These are phyloP conservation scores for Friedmanniomyces simplex DNA, from an alignment of 495 filamentous ascomycete species.

Conservation along the genomic window DNA sequence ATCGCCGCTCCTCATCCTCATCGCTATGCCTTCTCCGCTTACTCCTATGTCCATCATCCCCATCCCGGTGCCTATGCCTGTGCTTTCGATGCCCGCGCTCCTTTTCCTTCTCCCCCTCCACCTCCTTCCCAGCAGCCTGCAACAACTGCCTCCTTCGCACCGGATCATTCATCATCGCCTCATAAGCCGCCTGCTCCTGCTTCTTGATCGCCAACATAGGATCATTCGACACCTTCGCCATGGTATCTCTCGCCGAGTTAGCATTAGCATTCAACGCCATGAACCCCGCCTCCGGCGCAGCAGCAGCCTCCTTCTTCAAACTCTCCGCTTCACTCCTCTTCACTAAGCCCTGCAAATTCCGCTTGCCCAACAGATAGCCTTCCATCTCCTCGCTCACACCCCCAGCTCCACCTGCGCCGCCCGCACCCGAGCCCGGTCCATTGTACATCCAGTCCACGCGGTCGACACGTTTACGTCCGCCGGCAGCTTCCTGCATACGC, in stretches of 20 bases:
- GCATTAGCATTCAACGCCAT: slow-evolving; percentile 46
- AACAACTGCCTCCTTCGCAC: slow-evolving; percentile 59
- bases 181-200: slow-evolving; percentile 82
- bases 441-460: slow-evolving; percentile 98
- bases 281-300: slow-evolving; percentile 43
- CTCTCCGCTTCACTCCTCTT: slow-evolving; percentile 72
- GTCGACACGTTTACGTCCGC: slow-evolving; percentile 60
- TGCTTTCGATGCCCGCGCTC: slow-evolving; percentile 35
- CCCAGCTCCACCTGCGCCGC: slow-evolving; percentile 61
- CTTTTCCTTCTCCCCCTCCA: slow-evolving; percentile 31
- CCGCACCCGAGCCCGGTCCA: slow-evolving; percentile 57
- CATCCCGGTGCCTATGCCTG: slow-evolving; percentile 39
- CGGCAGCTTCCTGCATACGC: slow-evolving; percentile 77
- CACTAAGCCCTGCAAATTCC: slow-evolving; percentile 73
- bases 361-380: slow-evolving; percentile 86
- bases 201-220: slow-evolving; percentile 85
- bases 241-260: slow-evolving; percentile 62
- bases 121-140: slow-evolving; percentile 42
- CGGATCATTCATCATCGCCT: slow-evolving; percentile 78
- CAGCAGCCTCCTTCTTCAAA: slow-evolving; percentile 52
- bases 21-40: slow-evolving; percentile 20
- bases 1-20: slow-evolving; percentile 28
- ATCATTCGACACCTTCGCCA: slow-evolving; percentile 76
- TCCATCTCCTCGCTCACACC: slow-evolving; percentile 90
- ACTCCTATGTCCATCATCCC: slow-evolving; percentile 21